Conservation (phyloP, 768 basidiomycete genomes). For the Trametes cubensis region DNA sequence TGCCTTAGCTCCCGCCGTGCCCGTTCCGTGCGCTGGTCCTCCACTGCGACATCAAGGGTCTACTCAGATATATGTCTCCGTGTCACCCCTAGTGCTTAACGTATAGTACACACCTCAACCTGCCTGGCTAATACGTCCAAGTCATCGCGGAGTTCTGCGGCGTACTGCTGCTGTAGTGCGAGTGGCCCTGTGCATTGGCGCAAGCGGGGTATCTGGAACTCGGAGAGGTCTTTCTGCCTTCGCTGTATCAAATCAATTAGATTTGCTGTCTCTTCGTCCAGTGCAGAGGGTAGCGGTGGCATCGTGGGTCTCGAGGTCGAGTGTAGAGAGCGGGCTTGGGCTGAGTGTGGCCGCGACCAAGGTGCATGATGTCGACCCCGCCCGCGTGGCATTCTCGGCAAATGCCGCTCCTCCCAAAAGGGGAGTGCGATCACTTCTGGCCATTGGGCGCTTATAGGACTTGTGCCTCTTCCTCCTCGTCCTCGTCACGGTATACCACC, state of each 20-base stretch:
- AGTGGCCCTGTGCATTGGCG: constrained; percentile 70
- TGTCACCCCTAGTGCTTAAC: not conserved
- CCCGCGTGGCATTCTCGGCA: constrained; percentile 1
- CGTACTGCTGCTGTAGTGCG: constrained; percentile 68
- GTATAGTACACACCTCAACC: constrained; percentile 57
- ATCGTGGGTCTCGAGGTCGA: constrained; percentile 39
- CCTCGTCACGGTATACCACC: not conserved
- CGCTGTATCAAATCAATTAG: constrained; percentile 58
- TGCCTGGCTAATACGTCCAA: constrained; percentile 60
- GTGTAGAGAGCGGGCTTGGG: not conserved
- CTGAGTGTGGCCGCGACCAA: not conserved
- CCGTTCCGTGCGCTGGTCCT: constrained; percentile 66
- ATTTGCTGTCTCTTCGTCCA: constrained; percentile 53
- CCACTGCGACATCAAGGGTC: constrained; percentile 70
- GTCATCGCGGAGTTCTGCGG: constrained; percentile 78
- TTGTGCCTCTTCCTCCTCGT: not conserved
- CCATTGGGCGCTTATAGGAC: not conserved
- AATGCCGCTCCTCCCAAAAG: not conserved
- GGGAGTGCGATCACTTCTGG: too few relatives aligned
- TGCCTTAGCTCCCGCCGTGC: constrained; percentile 50
- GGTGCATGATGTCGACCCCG: not conserved
- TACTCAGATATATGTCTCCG: constrained; percentile 37
- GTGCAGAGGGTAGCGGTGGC: constrained; percentile 61
- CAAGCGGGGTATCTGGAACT: constrained; percentile 78
- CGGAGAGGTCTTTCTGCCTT: constrained; percentile 60